phyloP scores from a whole-genome alignment of 1,284 basidiomycete species.

The Fomitiporia mediterranea region DNA sequence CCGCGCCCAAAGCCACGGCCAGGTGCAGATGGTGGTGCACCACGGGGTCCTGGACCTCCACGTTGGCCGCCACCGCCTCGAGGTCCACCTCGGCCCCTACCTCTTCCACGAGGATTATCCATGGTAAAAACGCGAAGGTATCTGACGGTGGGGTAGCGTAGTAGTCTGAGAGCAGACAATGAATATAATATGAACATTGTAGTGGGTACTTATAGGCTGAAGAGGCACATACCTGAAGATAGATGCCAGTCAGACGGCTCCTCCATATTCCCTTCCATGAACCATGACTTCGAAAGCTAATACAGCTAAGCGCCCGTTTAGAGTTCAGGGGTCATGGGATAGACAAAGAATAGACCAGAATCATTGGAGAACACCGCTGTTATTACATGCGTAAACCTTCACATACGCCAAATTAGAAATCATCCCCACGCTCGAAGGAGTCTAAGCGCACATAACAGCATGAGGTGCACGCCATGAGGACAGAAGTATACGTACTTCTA shows the following conservation, averaged over 20 bases:
- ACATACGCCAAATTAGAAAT: too few relatives aligned
- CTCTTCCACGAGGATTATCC: conserved; percentile 2
- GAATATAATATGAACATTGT: background rate
- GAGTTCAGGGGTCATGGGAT: background rate
- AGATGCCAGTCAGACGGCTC: background rate
- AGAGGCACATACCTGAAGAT: background rate
- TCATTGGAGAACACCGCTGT: background rate
- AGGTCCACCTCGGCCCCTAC: background rate
- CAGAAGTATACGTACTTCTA: too few relatives aligned
- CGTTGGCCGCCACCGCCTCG: conserved; percentile 2
- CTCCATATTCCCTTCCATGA: background rate
- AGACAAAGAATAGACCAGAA: background rate
- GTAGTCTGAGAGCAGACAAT: background rate
- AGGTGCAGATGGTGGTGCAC: background rate
- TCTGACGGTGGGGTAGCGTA: background rate
- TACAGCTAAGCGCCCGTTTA: conserved; percentile 2
- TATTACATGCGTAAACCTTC: background rate
- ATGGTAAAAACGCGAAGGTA: background rate
- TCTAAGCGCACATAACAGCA: too few relatives aligned
- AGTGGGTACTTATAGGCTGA: background rate
- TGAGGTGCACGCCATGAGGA: too few relatives aligned
- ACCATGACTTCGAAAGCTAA: background rate
- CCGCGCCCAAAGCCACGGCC: conserved; percentile 4
- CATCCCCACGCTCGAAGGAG: too few relatives aligned
- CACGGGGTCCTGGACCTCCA: background rate